Percentiles rank a stretch among this genome's conserved stretches.
Evolutionary conservation across 257 asterid species (phyloP).

Genomic region (Petunia secreta): DNA sequence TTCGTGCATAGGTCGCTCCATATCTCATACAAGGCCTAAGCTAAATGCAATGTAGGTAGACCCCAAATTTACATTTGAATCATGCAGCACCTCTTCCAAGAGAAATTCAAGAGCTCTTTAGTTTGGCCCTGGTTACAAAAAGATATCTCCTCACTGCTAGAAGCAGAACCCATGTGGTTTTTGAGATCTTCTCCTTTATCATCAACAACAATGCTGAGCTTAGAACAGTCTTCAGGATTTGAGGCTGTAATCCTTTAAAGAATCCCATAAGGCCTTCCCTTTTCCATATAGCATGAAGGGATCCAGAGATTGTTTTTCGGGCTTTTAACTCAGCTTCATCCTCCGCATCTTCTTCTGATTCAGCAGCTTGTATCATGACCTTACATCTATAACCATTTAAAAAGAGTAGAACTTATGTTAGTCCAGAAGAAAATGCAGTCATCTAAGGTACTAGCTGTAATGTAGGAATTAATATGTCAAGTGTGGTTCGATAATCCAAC

Average conservation of each 20-base stretch:
- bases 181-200: slow-evolving; percentile 87
- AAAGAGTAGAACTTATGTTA: neutral
- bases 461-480: neutral
- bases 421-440: neutral
- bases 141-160: slow-evolving; percentile 62
- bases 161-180: slow-evolving; percentile 79
- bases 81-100: neutral
- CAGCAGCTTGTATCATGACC: slow-evolving; percentile 86
- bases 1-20: neutral
- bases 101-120: slow-evolving; percentile 55
- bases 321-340: slow-evolving; percentile 41
- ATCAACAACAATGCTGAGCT: slow-evolving; percentile 83
- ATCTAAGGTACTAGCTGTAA: neutral
- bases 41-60: neutral
- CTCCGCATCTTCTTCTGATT: slow-evolving; percentile 56
- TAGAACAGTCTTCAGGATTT: slow-evolving; percentile 84
- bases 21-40: neutral
- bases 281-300: slow-evolving; percentile 65
- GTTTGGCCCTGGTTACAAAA: slow-evolving; percentile 47
- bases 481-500: neutral
- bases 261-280: slow-evolving; percentile 77
- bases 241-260: slow-evolving; percentile 90
- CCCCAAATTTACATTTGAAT: neutral
- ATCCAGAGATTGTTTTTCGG: slow-evolving; percentile 62
- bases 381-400: slow-evolving; percentile 62